Evolutionary conservation across 352 stramenopile genomes (phyloP).

Genomic region (Halophytophthora batemanensis): DNA sequence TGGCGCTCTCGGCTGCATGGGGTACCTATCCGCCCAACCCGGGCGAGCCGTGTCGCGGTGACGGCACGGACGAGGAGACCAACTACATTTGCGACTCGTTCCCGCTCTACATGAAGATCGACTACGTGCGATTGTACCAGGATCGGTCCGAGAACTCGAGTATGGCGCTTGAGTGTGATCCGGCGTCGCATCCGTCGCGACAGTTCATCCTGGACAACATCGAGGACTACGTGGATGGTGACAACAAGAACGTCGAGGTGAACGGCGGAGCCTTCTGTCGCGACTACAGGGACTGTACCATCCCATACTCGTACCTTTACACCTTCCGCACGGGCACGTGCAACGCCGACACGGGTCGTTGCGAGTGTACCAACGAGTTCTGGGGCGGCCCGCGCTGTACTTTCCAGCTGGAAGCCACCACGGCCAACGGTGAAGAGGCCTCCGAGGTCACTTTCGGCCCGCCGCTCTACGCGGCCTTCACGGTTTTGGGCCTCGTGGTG

Average conservation of each 20-base stretch:
- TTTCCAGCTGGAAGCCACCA: conserved; percentile 41
- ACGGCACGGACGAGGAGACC: conserved; percentile 21
- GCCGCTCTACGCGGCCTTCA: conserved; percentile 24
- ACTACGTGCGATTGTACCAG: conserved; percentile 61
- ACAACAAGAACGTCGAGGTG: conserved; percentile 45
- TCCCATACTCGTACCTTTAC: conserved; percentile 23
- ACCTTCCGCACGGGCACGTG: conserved; percentile 37
- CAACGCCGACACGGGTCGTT: conserved; percentile 16
- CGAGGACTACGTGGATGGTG: conserved; percentile 38
- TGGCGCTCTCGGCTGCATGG: conserved; percentile 54
- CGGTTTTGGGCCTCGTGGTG: conserved; percentile 19
- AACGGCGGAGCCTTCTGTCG: conserved; percentile 39
- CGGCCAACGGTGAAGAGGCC: conserved; percentile 26
- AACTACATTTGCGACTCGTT: conserved; percentile 53
- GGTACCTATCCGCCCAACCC: conserved; percentile 40
- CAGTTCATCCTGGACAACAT: conserved; percentile 53
- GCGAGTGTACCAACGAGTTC: conserved; percentile 24
- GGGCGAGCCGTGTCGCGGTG: conserved; percentile 27
- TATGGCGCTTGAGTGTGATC: conserved; percentile 55
- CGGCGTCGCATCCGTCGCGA: conserved; percentile 43
- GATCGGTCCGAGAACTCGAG: conserved; percentile 31
- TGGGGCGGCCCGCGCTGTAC: conserved; percentile 54
- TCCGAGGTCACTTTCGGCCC: conserved; percentile 26
- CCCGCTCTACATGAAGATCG: conserved; percentile 57
- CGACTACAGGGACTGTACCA: conserved; percentile 39